Percentiles rank a stretch among this genome's conserved stretches.
Evolutionary conservation across 805 yeast genomes (phyloP).

Genomic region (Starmerella lactis-condensi): DNA sequence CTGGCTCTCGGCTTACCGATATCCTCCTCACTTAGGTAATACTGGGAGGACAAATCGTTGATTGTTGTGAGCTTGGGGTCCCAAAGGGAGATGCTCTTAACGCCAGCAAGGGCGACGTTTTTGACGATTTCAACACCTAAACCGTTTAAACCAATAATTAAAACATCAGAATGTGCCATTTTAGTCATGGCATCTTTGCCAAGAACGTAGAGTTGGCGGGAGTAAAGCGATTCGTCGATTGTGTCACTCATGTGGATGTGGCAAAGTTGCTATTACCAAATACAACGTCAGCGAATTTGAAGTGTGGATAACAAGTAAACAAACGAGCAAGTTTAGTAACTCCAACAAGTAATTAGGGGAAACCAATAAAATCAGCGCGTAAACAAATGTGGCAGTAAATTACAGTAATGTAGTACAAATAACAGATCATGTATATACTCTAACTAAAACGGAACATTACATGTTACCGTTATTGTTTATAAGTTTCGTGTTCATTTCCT

Average conservation of each 20-base stretch:
- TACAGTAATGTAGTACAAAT: too few relatives aligned
- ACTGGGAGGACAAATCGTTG: conserved; percentile 73
- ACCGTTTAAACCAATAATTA: conserved; percentile 78
- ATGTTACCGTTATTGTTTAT: conserved; percentile 16
- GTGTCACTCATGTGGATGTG: neutral
- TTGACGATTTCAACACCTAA: conserved; percentile 92
- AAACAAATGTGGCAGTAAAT: too few relatives aligned
- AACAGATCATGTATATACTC: too few relatives aligned
- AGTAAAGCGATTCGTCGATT: conserved; percentile 86
- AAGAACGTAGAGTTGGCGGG: conserved; percentile 83
- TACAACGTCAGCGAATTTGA: too few relatives aligned
- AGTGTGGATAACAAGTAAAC: too few relatives aligned
- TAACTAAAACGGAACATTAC: too few relatives aligned
- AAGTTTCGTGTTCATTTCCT: conserved; percentile 56
- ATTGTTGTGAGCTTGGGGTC: conserved; percentile 57
- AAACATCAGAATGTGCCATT: conserved; percentile 86
- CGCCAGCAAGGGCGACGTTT: conserved; percentile 93
- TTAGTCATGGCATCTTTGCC: conserved; percentile 97
- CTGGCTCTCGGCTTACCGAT: conserved; percentile 63
- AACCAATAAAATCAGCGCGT: too few relatives aligned
- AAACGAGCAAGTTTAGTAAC: too few relatives aligned
- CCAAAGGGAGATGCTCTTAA: conserved; percentile 67
- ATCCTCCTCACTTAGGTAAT: conserved; percentile 54
- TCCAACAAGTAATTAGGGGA: too few relatives aligned
- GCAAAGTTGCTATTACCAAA: too few relatives aligned